These are phyloP conservation scores for Bipolaris sorokiniana DNA, from an alignment of 2,329 filamentous ascomycete species.

Conservation along the genomic window DNA sequence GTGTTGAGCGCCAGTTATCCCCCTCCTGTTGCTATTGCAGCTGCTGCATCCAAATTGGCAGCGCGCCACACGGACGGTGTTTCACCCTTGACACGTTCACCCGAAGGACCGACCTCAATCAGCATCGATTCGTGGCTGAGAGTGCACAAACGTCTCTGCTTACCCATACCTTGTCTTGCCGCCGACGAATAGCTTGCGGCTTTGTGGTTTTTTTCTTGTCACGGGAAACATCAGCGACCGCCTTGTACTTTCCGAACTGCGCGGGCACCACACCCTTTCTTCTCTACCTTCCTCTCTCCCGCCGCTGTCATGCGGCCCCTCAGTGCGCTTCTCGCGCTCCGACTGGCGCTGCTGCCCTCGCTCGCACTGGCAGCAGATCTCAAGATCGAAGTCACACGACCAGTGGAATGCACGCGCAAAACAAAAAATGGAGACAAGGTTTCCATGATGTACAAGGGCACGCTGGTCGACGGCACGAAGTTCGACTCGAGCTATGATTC, in stretches of 20 bases:
- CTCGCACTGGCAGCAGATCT: constrained; percentile 37
- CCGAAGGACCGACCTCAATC: constrained; percentile 13
- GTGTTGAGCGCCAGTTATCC: constrained; percentile 10
- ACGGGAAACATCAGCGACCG: background rate
- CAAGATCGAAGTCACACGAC: constrained; percentile 52
- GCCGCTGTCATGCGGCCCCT: constrained; percentile 39
- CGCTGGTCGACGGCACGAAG: constrained; percentile 68
- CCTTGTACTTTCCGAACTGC: background rate
- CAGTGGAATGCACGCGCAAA: constrained; percentile 53
- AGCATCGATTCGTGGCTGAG: constrained; percentile 16
- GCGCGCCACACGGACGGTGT: constrained; percentile 7
- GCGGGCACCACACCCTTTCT: constrained; percentile 1
- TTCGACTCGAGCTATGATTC: constrained; percentile 88
- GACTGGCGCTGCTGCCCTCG: constrained; percentile 30
- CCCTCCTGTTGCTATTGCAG: background rate
- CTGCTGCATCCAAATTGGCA: background rate
- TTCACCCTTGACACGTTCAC: constrained; percentile 11
- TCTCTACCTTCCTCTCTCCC: constrained; percentile 2
- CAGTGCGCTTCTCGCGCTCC: constrained; percentile 28
- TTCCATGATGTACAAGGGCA: constrained; percentile 58
- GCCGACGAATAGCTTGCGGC: background rate
- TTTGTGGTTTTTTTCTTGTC: background rate
- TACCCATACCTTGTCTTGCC: background rate
- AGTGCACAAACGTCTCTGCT: background rate
- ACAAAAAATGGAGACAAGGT: constrained; percentile 56